Conservation (phyloP, 1,284 basidiomycete species). For the Coniferiporia sulphurascens region DNA sequence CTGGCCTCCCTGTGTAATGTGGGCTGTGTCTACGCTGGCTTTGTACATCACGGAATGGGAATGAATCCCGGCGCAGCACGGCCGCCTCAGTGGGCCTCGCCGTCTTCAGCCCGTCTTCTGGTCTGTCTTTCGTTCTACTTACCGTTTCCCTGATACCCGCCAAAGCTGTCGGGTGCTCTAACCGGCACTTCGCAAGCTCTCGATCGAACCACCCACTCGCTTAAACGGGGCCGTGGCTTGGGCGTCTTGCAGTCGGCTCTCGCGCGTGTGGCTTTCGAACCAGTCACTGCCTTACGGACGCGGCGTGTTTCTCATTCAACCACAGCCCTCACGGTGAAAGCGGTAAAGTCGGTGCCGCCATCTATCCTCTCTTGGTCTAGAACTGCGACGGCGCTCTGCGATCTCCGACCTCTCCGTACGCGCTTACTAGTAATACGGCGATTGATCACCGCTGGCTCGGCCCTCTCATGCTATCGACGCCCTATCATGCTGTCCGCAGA, state of each 20-base stretch:
- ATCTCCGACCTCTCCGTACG: background rate
- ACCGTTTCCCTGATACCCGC: background rate
- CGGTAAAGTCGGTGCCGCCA: background rate
- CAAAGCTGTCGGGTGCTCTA: too few relatives aligned
- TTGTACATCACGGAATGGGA: too few relatives aligned
- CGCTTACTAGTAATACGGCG: background rate
- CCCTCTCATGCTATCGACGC: background rate
- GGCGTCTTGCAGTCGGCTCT: too few relatives aligned
- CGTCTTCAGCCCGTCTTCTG: background rate
- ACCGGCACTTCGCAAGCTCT: background rate
- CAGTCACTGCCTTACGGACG: background rate
- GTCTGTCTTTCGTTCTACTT: background rate
- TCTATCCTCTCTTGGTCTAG: background rate
- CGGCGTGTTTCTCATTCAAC: background rate
- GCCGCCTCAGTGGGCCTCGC: too few relatives aligned
- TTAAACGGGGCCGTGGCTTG: too few relatives aligned
- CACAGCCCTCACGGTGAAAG: background rate
- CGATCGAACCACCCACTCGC: too few relatives aligned
- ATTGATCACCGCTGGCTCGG: background rate
- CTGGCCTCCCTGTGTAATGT: too few relatives aligned
- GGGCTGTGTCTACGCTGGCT: too few relatives aligned
- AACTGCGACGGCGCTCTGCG: background rate
- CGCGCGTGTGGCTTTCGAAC: too few relatives aligned
- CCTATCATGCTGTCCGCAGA: background rate
- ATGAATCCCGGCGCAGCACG: too few relatives aligned